Base-by-base conservation (phyloP, 345 rosid genomes). In the Pugionium cornutum region DNA sequence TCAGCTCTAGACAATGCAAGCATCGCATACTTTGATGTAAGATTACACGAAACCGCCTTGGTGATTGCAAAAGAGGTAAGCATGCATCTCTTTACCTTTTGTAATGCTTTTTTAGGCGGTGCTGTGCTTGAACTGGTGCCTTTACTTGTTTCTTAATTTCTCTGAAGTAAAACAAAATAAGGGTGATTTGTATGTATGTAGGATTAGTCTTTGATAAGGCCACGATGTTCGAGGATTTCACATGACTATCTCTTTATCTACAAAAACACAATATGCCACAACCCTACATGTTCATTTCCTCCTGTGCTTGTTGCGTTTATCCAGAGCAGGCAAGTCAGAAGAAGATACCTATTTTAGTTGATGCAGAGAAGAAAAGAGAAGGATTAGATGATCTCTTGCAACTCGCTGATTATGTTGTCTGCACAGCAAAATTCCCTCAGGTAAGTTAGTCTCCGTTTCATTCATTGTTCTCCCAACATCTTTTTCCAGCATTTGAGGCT, bases 391-490 rank as follows among this genome's bases (percentile, higher is more conserved):
- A 86, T 57, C 83, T 92, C 68, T 75, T 92, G 70, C 51, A 64
- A 4, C 65, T 86, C 46, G 83, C 97, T 0, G 81, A 64, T 75
- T 92, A 87, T 63, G 84, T 70, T 42, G 86, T 89, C 65, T 92
- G 98, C 82, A 78, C 97, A 1, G 82, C 82, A 32, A 89, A 82
- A 67, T 87, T 92, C 74, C 92, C 98, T 58, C 82, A 82, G 88
- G 96, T 56, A 76, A 81, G 79, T 58, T 70, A 46, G 54, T 26
- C 30, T 59, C 0, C 0, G 4, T 67, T 59, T 58, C 5, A 4
- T 64, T 56, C 29, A 56, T 54, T 9, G 50, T 30, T 39, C 57
- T 37, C 4, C 50, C 6, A 2, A 32, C 11, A 37, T 46, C 47
- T 28, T 27, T 40, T 41, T 36, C 54, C 39, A 32, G 53, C 37